Conservation (phyloP, 2,329 filamentous ascomycete genomes). For the Aspergillus japonicus region DNA sequence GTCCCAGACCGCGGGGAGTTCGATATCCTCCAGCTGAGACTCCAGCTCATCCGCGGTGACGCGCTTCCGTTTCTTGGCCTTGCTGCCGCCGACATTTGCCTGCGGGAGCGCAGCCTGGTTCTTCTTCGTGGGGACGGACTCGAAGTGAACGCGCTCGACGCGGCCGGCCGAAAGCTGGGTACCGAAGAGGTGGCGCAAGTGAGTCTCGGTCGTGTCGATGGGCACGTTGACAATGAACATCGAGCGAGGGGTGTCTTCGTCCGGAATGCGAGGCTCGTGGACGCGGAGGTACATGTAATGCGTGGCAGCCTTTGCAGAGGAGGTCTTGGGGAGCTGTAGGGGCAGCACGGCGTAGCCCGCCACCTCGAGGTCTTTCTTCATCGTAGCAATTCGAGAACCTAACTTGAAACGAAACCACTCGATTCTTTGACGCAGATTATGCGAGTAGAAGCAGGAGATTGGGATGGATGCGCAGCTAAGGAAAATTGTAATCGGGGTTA, state of each 20-base stretch:
- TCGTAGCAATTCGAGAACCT: constrained; percentile 20
- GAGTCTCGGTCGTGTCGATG: constrained; percentile 73
- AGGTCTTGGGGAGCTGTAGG: constrained; percentile 62
- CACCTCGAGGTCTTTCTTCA: constrained; percentile 45
- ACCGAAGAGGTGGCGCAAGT: constrained; percentile 73
- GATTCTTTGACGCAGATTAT: not conserved
- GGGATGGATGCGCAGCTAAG: not conserved
- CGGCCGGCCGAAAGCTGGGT: constrained; percentile 72
- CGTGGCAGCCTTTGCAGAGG: constrained; percentile 61
- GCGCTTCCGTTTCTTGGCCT: constrained; percentile 57
- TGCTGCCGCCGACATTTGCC: constrained; percentile 23
- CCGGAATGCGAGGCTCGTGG: constrained; percentile 76
- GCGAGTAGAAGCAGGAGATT: not conserved
- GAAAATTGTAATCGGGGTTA: not conserved
- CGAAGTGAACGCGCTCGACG: constrained; percentile 76
- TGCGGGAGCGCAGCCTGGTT: constrained; percentile 15
- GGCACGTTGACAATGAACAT: constrained; percentile 92
- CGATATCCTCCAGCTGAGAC: constrained; percentile 58
- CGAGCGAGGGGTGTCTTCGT: constrained; percentile 70
- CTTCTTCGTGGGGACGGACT: constrained; percentile 49
- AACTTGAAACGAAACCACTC: not conserved
- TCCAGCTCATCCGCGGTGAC: constrained; percentile 50
- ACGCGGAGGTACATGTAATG: constrained; percentile 87
- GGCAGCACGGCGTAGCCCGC: constrained; percentile 69
- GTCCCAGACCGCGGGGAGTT: constrained; percentile 72